A percentile compares a stretch with the other conserved stretches of the same genome.
These are phyloP conservation scores for Epichloe gansuensis DNA, from an alignment of 2,329 filamentous ascomycete species.

Conservation along the genomic window DNA sequence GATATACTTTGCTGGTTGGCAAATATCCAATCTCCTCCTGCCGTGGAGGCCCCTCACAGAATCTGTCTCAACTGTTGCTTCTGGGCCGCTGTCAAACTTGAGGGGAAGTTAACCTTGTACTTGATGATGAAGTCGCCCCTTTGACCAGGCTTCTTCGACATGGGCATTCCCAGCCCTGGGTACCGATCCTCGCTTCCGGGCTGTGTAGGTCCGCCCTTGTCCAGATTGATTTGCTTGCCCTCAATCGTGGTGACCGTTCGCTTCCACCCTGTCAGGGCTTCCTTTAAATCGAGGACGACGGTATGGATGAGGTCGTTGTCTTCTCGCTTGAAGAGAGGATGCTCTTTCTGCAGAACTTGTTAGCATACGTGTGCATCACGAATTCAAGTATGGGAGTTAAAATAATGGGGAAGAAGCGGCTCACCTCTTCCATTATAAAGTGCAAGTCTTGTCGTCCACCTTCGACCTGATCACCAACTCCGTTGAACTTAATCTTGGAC, in stretches of 20 bases:
- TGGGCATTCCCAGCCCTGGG: conserved; percentile 83
- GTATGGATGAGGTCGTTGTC: conserved; percentile 75
- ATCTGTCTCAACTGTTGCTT: conserved; percentile 73
- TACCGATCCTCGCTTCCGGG: conserved; percentile 72
- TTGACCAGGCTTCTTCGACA: conserved; percentile 75
- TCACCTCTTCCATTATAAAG: conserved; percentile 87
- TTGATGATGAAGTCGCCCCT: conserved; percentile 80
- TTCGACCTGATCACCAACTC: conserved; percentile 95
- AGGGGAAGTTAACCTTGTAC: conserved; percentile 89
- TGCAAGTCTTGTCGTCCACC: conserved; percentile 91
- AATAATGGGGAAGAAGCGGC: conserved; percentile 13
- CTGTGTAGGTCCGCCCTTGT: conserved; percentile 72
- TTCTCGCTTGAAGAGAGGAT: conserved; percentile 72
- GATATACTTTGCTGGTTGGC: background rate
- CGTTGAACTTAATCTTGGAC: conserved; percentile 95
- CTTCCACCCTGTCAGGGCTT: conserved; percentile 88
- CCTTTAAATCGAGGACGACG: conserved; percentile 77
- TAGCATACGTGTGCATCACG: conserved; percentile 2
- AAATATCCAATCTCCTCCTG: background rate
- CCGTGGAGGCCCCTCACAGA: conserved; percentile 33
- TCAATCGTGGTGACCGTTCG: conserved; percentile 90
- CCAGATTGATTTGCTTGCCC: conserved; percentile 67
- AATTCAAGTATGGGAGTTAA: too few relatives aligned
- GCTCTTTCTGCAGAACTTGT: conserved; percentile 53
- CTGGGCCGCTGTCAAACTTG: conserved; percentile 59